These are phyloP conservation scores for Spathaspora sp. DNA, from an alignment of 805 yeast genomes.

Conservation along the genomic window DNA sequence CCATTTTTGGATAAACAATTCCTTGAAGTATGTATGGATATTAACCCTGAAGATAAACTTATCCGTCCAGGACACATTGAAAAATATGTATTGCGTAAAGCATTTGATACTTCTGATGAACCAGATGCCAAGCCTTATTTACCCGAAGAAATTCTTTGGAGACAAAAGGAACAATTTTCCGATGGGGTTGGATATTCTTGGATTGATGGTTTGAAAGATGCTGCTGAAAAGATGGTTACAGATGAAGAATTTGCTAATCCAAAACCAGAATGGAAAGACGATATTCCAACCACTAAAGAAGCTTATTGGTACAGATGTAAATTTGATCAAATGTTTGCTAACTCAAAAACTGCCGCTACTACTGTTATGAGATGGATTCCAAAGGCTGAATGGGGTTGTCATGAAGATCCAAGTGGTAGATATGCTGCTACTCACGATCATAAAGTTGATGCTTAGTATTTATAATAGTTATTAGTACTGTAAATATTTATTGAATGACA, in stretches of 20 bases:
- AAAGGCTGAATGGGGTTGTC: constrained; percentile 99
- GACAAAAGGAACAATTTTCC: constrained; percentile 99
- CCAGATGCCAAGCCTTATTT: constrained; percentile 78
- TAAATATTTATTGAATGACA: neutral
- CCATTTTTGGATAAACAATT: constrained; percentile 96
- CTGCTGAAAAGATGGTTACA: constrained; percentile 80
- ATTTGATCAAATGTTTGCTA: constrained; percentile 85
- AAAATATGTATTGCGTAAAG: constrained; percentile 95
- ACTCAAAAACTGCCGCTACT: constrained; percentile 79
- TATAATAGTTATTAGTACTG: neutral
- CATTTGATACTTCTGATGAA: constrained; percentile 89
- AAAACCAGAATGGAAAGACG: constrained; percentile 94
- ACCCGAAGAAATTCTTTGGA: constrained; percentile 96
- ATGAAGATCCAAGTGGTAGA: constrained; percentile 98
- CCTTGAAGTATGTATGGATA: constrained; percentile 89
- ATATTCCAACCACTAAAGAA: constrained; percentile 95
- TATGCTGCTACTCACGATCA: constrained; percentile 84
- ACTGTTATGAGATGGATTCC: constrained; percentile 99
- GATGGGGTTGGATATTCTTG: constrained; percentile 99
- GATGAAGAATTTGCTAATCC: constrained; percentile 91
- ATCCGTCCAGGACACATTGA: constrained; percentile 82
- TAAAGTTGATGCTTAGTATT: constrained; percentile 24
- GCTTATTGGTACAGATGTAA: constrained; percentile 98
- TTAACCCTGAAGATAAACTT: constrained; percentile 88
- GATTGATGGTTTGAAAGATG: constrained; percentile 96